phyloP scores from a whole-genome alignment of 163 green algal species.

The Chlamydomonas reinhardtii region DNA sequence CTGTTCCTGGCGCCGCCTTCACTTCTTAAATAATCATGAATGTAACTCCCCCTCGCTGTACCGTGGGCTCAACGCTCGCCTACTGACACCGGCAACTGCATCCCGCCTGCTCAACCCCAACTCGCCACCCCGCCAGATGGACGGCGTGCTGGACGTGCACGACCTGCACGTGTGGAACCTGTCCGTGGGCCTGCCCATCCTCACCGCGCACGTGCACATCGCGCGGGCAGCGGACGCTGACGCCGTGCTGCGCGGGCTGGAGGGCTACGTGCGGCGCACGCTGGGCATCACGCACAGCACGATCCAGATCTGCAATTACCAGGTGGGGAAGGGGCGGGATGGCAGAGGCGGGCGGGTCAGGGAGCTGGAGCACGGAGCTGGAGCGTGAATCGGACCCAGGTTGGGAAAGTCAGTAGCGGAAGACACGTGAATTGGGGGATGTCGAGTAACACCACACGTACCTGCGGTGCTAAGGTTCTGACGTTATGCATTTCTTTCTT shows the following conservation, averaged over 20 bases:
- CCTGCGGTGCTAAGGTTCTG: no score
- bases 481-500: no score
- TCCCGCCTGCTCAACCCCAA: neutral
- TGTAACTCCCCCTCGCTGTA: no score
- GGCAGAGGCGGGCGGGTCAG: neutral
- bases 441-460: no score
- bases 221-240: slow-evolving; percentile 44
- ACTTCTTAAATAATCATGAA: no score
- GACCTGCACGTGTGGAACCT: slow-evolving; percentile 97
- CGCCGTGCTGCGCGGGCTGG: slow-evolving; percentile 58
- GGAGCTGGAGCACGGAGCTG: neutral
- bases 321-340: neutral
- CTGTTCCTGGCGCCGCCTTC: no score
- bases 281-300: slow-evolving; percentile 69
- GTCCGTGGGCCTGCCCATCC: slow-evolving; percentile 85
- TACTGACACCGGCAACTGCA: no score
- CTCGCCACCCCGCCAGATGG: slow-evolving; percentile 42
- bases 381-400: no score
- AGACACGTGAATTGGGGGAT: no score
- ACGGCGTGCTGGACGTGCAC: slow-evolving; percentile 84
- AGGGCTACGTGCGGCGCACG: slow-evolving; percentile 55
- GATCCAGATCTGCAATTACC: slow-evolving; percentile 72
- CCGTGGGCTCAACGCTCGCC: no score
- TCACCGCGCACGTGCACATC: slow-evolving; percentile 87
- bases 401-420: no score